phyloP scores from a whole-genome alignment of 331 rosid species.

The Malus hybrid region DNA sequence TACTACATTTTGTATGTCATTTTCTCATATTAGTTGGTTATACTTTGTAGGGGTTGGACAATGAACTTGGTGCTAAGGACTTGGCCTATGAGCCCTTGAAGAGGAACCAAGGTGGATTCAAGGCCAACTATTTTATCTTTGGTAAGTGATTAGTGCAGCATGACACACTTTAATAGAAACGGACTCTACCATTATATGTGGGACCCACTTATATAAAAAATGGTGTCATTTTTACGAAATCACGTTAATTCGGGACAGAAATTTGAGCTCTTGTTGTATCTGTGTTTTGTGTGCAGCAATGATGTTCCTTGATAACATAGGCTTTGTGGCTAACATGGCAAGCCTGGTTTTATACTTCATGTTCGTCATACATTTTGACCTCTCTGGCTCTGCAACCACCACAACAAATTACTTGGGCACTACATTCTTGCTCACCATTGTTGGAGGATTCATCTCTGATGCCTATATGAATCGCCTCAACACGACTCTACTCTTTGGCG shows the following conservation, averaged over 20 bases:
- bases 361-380: constrained; percentile 30
- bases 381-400: constrained; percentile 36
- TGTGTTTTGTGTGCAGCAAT: background rate
- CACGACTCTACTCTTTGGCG: constrained; percentile 45
- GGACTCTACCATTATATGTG: too few relatives aligned
- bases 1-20: background rate
- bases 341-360: constrained; percentile 47
- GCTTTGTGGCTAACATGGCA: constrained; percentile 55
- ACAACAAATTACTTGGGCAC: constrained; percentile 49
- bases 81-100: background rate
- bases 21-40: background rate
- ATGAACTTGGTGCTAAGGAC: background rate
- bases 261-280: background rate
- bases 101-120: constrained; percentile 2
- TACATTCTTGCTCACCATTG: constrained; percentile 31
- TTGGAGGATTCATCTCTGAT: constrained; percentile 62
- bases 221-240: too few relatives aligned
- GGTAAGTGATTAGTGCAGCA: background rate
- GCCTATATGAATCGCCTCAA: constrained; percentile 45
- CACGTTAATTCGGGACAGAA: background rate
- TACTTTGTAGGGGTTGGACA: background rate
- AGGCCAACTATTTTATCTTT: constrained; percentile 7
- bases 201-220: too few relatives aligned
- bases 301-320: constrained; percentile 35
- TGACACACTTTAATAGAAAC: background rate